A percentile compares a stretch with the other conserved stretches of the same genome.
Evolutionary conservation across 129 eudicot genomes (phyloP).

Genomic region (Centaurea solstitialis): DNA sequence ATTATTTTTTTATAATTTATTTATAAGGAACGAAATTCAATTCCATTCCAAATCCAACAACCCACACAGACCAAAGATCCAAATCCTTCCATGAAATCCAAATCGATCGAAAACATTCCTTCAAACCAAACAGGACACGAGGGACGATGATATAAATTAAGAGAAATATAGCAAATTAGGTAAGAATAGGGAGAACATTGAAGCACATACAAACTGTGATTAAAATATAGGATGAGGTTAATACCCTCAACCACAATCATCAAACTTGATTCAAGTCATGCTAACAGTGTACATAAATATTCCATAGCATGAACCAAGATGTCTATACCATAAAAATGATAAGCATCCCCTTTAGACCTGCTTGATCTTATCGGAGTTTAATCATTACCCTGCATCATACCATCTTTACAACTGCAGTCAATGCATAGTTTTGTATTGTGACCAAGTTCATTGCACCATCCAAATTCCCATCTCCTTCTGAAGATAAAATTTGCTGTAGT

Average conservation of each 20-base stretch:
- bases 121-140: too few relatives aligned
- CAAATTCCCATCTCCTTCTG: neutral
- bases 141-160: neutral
- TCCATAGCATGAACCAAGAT: neutral
- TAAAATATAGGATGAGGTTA: too few relatives aligned
- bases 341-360: neutral
- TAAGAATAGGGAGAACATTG: neutral
- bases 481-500: neutral
- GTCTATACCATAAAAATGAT: neutral
- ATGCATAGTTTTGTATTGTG: neutral
- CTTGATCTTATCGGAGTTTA: neutral
- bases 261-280: neutral
- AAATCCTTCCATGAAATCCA: too few relatives aligned
- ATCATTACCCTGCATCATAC: neutral
- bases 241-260: neutral
- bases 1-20: too few relatives aligned
- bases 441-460: neutral
- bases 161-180: neutral
- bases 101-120: too few relatives aligned
- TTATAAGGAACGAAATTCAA: too few relatives aligned
- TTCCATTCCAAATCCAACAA: too few relatives aligned
- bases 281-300: neutral
- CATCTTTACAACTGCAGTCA: neutral
- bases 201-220: neutral
- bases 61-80: too few relatives aligned